A percentile compares a stretch with the other conserved stretches of the same genome.
phyloP scores from a whole-genome alignment of 768 basidiomycete species.

The Coprinopsis marcescibilis region DNA sequence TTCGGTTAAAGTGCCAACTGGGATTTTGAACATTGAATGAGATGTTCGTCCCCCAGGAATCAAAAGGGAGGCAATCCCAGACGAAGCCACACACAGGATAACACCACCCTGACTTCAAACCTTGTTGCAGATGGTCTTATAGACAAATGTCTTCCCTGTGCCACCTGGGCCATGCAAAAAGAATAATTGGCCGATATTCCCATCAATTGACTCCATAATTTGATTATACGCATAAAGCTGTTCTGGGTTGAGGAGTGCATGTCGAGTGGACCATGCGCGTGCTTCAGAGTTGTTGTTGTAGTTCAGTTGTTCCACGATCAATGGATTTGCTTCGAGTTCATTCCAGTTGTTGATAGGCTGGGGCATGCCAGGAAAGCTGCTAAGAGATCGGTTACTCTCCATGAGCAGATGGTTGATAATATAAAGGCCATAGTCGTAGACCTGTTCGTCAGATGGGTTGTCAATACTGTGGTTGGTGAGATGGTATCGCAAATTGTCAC shows the following conservation, averaged over 20 bases:
- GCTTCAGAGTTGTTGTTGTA: constrained; percentile 17
- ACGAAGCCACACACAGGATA: constrained; percentile 45
- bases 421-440: constrained; percentile 38
- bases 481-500: constrained; percentile 31
- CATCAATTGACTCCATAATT: constrained; percentile 22
- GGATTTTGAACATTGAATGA: constrained; percentile 45
- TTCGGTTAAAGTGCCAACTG: constrained; percentile 23
- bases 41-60: constrained; percentile 41
- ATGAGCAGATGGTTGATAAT: constrained; percentile 22
- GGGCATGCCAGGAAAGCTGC: constrained; percentile 29
- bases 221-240: constrained; percentile 23
- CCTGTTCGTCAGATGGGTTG: constrained; percentile 21
- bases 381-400: constrained; percentile 16
- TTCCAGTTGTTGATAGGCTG: constrained; percentile 20
- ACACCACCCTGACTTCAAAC: constrained; percentile 23
- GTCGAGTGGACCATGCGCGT: background rate
- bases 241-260: constrained; percentile 18
- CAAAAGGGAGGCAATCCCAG: constrained; percentile 42
- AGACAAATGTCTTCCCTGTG: constrained; percentile 41
- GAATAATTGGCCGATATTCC: constrained; percentile 19
- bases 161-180: constrained; percentile 40
- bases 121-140: constrained; percentile 26
- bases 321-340: constrained; percentile 14
- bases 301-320: constrained; percentile 27
- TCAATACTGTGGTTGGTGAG: background rate